Base-by-base conservation (phyloP, 2,329 filamentous ascomycete species). In the Aspergillus aculeatinus region DNA sequence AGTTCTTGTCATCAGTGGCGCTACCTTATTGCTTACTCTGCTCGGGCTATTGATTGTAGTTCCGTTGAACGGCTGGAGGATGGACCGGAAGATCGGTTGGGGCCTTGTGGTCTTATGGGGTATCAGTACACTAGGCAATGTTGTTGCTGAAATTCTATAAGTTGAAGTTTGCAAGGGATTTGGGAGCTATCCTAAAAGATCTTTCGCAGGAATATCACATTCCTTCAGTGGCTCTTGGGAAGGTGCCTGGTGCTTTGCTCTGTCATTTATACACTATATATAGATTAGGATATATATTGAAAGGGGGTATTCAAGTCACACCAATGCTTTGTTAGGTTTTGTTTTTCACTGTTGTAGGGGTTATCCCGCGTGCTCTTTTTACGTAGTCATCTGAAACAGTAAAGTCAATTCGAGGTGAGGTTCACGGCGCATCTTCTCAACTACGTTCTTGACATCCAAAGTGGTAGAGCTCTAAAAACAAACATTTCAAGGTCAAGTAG, bases 81-180 rank as follows among this genome's bases (percentile, higher is more conserved):
- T 97, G 85, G 92, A 87, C 72, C 84, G 88, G 56, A 88, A 83
- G 74, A 91, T 99, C 67, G 95, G 95, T 14, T 90, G 87, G 82
- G 86, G 86, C 0, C 74, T 98, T 68, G 89, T 99, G 68, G 83
- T 79, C 10, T 76, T 98, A 19, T 99, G 95, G 95, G 81, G 79
- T 12, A 75, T 92, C 27, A 93, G 90, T 71, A 98, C 94, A 0
- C 70, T 90, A 35, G 80, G 88, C 23, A 99, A 98, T 76, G 84
- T 99, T 2, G 81, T 89, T 48, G 84, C 96, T 16, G 95, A 99
- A 77, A 69, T 94, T 48, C 23, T 65, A 14, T 65, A 14, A 63
- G 57, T 25, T 73, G 60, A 70, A 4, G 33, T 55, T 25, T 73
- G 60, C 70, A 4, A n/a, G 21, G 9, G 35, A 12, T 11, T 52